Evolutionary conservation across 2,329 filamentous ascomycete species (phyloP).

Genomic region (Botrytis hyacinthi): DNA sequence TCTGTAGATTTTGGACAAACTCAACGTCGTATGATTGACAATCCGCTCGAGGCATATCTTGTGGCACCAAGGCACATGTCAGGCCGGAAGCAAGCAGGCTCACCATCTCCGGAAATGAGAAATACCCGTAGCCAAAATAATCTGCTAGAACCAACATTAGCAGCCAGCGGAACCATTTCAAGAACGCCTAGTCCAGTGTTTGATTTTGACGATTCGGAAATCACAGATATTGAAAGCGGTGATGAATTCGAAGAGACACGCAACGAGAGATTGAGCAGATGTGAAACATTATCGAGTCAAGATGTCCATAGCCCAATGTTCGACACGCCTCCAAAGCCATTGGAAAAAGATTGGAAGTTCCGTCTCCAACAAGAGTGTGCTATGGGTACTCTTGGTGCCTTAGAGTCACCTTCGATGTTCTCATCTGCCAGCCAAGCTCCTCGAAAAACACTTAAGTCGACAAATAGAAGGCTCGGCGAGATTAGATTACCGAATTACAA

Average conservation of each 20-base stretch:
- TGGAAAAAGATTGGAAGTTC: constrained; percentile 12
- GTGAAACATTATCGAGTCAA: constrained; percentile 13
- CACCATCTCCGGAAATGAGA: background rate
- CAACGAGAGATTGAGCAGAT: constrained; percentile 8
- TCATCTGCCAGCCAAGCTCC: background rate
- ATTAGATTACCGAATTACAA: background rate
- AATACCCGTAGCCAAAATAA: background rate
- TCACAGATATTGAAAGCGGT: constrained; percentile 13
- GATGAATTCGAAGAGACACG: background rate
- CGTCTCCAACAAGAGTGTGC: constrained; percentile 1
- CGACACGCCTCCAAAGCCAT: background rate
- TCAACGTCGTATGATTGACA: background rate
- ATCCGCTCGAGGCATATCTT: background rate
- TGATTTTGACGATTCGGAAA: constrained; percentile 11
- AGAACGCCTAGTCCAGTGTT: constrained; percentile 18
- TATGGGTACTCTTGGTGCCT: background rate
- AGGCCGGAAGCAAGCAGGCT: background rate
- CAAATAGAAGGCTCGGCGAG: background rate
- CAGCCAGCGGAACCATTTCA: background rate
- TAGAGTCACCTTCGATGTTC: background rate
- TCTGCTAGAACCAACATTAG: background rate
- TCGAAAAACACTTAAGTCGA: background rate
- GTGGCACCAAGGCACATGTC: constrained; percentile 1
- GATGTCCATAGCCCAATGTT: constrained; percentile 9
- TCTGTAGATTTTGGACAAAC: too few relatives aligned